These are phyloP conservation scores for Dactylellina sp. DNA, from an alignment of 2,329 filamentous ascomycete species.

Conservation along the genomic window DNA sequence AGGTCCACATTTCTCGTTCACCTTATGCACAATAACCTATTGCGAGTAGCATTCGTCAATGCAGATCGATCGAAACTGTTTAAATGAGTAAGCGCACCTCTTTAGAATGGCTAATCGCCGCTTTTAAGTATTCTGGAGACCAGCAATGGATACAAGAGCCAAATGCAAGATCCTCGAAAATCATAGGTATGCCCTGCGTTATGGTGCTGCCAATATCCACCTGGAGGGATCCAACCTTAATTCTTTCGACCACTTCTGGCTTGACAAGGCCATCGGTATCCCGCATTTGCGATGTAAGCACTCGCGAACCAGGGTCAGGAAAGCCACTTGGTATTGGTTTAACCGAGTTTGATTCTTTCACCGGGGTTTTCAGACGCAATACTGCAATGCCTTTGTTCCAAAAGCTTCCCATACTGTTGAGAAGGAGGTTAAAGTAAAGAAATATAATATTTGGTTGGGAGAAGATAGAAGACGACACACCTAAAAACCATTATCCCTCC, in stretches of 20 bases:
- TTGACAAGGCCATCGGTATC: slow-evolving; percentile 2
- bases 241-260: neutral
- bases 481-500: slow-evolving; percentile 49
- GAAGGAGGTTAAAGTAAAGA: slow-evolving; percentile 68
- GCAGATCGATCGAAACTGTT: neutral
- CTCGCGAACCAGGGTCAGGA: neutral
- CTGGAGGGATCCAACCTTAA: neutral
- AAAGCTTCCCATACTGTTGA: slow-evolving; percentile 89
- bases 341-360: neutral
- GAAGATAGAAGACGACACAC: neutral
- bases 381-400: slow-evolving; percentile 74
- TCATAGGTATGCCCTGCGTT: slow-evolving; percentile 66
- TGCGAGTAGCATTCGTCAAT: neutral
- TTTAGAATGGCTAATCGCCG: slow-evolving; percentile 72
- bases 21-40: slow-evolving; percentile 80
- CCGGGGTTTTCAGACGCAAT: slow-evolving; percentile 2
- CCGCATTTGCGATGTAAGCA: neutral
- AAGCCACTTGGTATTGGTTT: slow-evolving; percentile 1
- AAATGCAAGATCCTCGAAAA: slow-evolving; percentile 75
- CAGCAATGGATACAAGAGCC: slow-evolving; percentile 76
- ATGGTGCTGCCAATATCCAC: slow-evolving; percentile 14
- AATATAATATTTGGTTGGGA: neutral
- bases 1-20: slow-evolving; percentile 61
- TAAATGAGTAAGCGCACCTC: slow-evolving; percentile 66
- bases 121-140: slow-evolving; percentile 76